phyloP scores from a whole-genome alignment of 306 rosid species.

The Castanea mollissima region DNA sequence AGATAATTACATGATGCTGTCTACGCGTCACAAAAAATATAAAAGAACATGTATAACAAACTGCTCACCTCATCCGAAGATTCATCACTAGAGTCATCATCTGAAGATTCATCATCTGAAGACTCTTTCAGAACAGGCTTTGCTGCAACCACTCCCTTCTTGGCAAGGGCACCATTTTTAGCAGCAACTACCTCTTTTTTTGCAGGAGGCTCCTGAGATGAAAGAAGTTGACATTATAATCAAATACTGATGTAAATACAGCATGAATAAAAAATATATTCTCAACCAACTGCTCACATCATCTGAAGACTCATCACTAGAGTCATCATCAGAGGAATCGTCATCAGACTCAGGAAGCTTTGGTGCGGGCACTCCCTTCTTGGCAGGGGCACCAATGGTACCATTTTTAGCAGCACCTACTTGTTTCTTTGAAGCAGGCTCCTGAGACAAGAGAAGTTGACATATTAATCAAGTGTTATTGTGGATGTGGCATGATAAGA shows the following conservation, averaged over 20 bases:
- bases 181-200: neutral
- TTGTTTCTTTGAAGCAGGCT: constrained; percentile 31
- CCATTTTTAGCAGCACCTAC: constrained; percentile 46
- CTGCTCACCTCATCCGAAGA: too few species aligned
- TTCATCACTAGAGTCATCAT: constrained; percentile 19
- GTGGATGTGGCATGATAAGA: neutral
- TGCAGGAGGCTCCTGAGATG: neutral
- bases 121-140: constrained; percentile 18
- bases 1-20: neutral
- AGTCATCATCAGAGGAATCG: constrained; percentile 23
- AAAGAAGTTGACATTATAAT: neutral
- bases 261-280: neutral
- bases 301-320: neutral
- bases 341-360: neutral
- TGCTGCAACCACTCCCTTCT: constrained; percentile 12
- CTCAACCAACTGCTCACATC: neutral
- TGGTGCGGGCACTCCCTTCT: constrained; percentile 31
- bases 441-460: neutral
- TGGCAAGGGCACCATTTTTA: constrained; percentile 26
- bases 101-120: constrained; percentile 41
- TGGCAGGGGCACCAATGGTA: neutral
- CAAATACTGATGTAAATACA: neutral
- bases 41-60: too few species aligned
- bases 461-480: neutral
- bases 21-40: too few species aligned